Evolutionary conservation across 2,329 filamentous ascomycete genomes (phyloP).

Genomic region (Colletotrichum siamense): DNA sequence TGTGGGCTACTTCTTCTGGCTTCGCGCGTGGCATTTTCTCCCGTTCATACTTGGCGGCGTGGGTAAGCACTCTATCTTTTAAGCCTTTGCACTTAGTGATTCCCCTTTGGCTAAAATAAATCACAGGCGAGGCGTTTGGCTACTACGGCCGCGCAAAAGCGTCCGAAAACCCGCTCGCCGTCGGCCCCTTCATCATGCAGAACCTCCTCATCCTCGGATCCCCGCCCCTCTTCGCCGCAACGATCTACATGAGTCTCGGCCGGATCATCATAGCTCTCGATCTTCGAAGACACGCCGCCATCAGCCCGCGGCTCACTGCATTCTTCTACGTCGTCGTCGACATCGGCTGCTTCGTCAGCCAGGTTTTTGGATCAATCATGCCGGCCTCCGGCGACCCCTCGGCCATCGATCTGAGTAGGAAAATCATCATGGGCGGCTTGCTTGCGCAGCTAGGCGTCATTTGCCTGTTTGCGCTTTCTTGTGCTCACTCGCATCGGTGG

Average conservation of each 20-base stretch:
- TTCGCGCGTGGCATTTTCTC: not conserved
- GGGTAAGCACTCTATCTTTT: not conserved
- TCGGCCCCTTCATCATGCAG: conserved; percentile 39
- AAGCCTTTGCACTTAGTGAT: not conserved
- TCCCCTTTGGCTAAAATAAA: not conserved
- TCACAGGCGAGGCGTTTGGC: conserved; percentile 14
- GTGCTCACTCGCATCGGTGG: not conserved
- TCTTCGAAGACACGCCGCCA: conserved; percentile 39
- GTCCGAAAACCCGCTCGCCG: not conserved
- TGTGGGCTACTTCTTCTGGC: not conserved
- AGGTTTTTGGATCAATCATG: conserved; percentile 39
- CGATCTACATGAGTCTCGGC: conserved; percentile 46
- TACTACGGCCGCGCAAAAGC: conserved; percentile 16
- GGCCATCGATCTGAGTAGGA: conserved; percentile 21
- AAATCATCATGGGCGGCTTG: conserved; percentile 40
- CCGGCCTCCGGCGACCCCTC: conserved; percentile 23
- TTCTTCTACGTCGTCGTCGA: conserved; percentile 55
- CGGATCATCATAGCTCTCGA: conserved; percentile 36
- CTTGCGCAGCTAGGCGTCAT: conserved; percentile 57
- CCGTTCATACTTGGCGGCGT: conserved; percentile 3
- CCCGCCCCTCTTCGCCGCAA: conserved; percentile 44
- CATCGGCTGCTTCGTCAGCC: conserved; percentile 46
- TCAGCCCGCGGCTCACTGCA: conserved; percentile 43
- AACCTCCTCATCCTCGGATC: conserved; percentile 42
- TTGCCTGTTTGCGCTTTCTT: conserved; percentile 41